These are phyloP conservation scores for Debaryomyces castellii DNA, from an alignment of 805 yeast species.

Conservation along the genomic window DNA sequence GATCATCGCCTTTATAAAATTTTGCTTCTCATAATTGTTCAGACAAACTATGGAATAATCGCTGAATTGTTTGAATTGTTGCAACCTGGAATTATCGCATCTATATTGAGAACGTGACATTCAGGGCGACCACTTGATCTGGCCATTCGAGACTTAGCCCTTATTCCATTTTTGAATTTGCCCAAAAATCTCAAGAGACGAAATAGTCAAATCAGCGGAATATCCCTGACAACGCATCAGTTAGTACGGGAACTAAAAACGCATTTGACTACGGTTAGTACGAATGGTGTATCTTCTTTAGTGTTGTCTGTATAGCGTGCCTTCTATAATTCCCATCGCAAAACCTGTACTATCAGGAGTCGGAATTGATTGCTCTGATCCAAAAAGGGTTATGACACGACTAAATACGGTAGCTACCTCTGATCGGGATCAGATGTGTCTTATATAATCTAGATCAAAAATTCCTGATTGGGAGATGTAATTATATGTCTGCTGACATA, in stretches of 20 bases:
- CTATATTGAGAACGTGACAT: neutral
- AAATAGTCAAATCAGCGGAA: neutral
- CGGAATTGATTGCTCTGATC: neutral
- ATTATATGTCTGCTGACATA: neutral
- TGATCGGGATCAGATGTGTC: neutral
- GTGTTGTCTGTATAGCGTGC: neutral
- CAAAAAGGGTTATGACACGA: conserved; percentile 1
- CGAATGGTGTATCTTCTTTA: neutral
- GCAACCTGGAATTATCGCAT: neutral
- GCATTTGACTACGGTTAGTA: neutral
- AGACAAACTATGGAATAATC: neutral
- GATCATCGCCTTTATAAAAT: neutral
- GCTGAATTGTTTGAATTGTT: neutral
- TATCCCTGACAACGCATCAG: neutral
- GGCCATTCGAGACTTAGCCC: neutral
- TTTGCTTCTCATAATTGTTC: neutral
- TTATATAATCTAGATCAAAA: neutral
- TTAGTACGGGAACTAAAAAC: neutral
- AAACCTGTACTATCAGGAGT: neutral
- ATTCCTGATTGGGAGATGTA: neutral
- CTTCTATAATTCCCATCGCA: neutral
- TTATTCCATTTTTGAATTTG: neutral
- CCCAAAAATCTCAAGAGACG: neutral
- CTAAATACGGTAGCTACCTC: neutral
- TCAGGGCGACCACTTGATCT: neutral